A percentile compares a stretch with the other conserved stretches of the same genome.
These are phyloP conservation scores for Aegilops bicornis DNA, from an alignment of 176 grass and related monocot genomes.

Conservation along the genomic window DNA sequence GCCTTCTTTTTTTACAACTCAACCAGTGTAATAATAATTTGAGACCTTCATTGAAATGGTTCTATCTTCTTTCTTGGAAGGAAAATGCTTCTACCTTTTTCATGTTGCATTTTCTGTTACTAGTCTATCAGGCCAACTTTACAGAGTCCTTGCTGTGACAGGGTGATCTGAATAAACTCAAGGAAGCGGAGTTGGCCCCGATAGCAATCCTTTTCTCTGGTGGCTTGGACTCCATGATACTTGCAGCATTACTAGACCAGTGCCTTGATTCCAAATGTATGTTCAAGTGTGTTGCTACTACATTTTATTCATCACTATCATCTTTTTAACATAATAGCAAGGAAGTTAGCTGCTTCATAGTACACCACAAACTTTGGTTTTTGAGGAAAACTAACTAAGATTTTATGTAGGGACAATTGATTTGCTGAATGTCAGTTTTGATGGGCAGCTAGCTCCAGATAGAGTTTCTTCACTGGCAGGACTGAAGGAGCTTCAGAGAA, in stretches of 20 bases:
- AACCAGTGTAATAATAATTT: not conserved
- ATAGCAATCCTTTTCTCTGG: conserved; percentile 93
- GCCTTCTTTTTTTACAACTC: not conserved
- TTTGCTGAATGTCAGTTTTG: conserved; percentile 99
- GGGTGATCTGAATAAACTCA: conserved; percentile 35
- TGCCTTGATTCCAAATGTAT: conserved; percentile 79
- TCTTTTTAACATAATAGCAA: conserved; percentile 12
- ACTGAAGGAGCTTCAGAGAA: conserved; percentile 69
- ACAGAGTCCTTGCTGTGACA: conserved; percentile 37
- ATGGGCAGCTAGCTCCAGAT: conserved; percentile 79
- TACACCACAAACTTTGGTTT: not conserved
- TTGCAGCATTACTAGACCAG: conserved; percentile 79
- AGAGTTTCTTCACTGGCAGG: conserved; percentile 77
- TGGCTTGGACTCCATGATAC: conserved; percentile 96
- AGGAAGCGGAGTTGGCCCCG: conserved; percentile 52
- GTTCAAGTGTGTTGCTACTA: conserved; percentile 29
- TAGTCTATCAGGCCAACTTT: conserved; percentile 16
- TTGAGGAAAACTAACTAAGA: conserved; percentile 13
- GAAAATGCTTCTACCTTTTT: not conserved
- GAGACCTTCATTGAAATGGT: not conserved
- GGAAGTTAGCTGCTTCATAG: conserved; percentile 10
- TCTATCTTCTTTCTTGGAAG: not conserved
- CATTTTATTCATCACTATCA: not conserved
- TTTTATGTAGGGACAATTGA: conserved; percentile 73
- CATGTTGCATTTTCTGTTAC: conserved; percentile 21